phyloP scores from a whole-genome alignment of 2,329 filamentous ascomycete species.

The Colletotrichum noveboracense region DNA sequence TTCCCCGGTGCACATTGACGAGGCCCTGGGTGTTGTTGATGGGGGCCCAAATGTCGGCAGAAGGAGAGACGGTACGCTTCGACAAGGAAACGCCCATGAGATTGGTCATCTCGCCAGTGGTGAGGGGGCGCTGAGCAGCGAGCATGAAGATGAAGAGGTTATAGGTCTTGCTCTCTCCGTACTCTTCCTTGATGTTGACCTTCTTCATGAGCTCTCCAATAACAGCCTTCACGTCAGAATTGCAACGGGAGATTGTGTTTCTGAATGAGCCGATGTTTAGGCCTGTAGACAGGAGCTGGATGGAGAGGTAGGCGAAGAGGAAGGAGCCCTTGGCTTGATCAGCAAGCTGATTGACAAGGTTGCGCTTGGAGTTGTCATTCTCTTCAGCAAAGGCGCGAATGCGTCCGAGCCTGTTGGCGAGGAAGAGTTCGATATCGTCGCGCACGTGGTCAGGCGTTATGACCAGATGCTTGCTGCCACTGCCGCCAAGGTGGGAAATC shows the following conservation, averaged over 20 bases:
- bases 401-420: constrained; percentile 28
- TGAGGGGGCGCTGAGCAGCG: constrained; percentile 35
- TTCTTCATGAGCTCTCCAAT: constrained; percentile 29
- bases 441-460: constrained; percentile 36
- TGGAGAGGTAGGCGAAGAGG: constrained; percentile 40
- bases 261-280: constrained; percentile 26
- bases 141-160: constrained; percentile 39
- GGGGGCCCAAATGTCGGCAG: constrained; percentile 17
- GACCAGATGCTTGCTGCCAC: constrained; percentile 32
- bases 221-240: constrained; percentile 26
- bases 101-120: constrained; percentile 34
- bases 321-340: constrained; percentile 39
- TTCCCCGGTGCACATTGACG: constrained; percentile 36
- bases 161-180: constrained; percentile 23
- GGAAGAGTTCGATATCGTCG: constrained; percentile 37
- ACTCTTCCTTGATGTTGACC: constrained; percentile 27
- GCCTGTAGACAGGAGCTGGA: constrained; percentile 27
- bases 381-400: constrained; percentile 19
- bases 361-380: constrained; percentile 15
- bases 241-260: constrained; percentile 27
- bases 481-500: constrained; percentile 32
- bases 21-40: constrained; percentile 27
- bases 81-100: constrained; percentile 34
- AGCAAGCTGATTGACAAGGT: constrained; percentile 34
- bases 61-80: constrained; percentile 22